Percentiles rank a stretch among this genome's conserved stretches.
Conservation (phyloP, 192 early-diverging fungal genomes). For the Mortierella antarctica region DNA sequence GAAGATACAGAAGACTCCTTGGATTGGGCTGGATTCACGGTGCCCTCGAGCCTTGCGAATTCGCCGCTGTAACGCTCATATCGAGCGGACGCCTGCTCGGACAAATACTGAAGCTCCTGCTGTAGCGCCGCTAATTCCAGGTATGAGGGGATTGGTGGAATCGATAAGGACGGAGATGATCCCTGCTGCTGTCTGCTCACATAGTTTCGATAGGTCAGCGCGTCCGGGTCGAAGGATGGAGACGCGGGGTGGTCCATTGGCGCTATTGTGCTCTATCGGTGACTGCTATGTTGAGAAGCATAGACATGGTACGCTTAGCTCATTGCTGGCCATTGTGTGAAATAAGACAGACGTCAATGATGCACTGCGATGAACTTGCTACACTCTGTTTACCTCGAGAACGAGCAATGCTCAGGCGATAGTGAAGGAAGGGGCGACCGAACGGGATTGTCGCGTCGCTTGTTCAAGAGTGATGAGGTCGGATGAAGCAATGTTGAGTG, state of each 20-base stretch:
- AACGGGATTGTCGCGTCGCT: too few relatives aligned
- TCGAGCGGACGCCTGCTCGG: slow-evolving; percentile 26
- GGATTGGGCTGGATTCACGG: slow-evolving; percentile 6
- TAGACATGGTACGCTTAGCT: neutral
- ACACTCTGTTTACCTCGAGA: too few relatives aligned
- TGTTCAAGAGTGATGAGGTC: neutral
- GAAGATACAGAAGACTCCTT: slow-evolving; percentile 45
- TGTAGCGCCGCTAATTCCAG: slow-evolving; percentile 28
- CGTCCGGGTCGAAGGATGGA: slow-evolving; percentile 34
- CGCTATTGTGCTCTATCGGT: neutral
- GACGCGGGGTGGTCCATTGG: slow-evolving; percentile 34
- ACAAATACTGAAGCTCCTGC: slow-evolving; percentile 39
- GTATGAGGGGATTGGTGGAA: slow-evolving; percentile 28
- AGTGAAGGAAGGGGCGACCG: too few relatives aligned
- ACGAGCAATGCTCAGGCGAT: too few relatives aligned
- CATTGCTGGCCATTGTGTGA: neutral
- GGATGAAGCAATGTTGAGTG: neutral
- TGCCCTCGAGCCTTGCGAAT: slow-evolving; percentile 24
- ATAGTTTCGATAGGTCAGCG: slow-evolving; percentile 45
- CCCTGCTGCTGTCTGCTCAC: slow-evolving; percentile 5
- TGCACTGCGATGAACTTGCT: too few relatives aligned
- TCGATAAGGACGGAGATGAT: slow-evolving; percentile 17
- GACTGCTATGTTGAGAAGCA: slow-evolving; percentile 4
- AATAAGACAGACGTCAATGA: too few relatives aligned
- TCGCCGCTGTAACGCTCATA: slow-evolving; percentile 31